Evolutionary conservation across 2,329 filamentous ascomycete species (phyloP), one percentile per base, ranked within the genome.

Genomic region (Apiospora sp.): DNA sequence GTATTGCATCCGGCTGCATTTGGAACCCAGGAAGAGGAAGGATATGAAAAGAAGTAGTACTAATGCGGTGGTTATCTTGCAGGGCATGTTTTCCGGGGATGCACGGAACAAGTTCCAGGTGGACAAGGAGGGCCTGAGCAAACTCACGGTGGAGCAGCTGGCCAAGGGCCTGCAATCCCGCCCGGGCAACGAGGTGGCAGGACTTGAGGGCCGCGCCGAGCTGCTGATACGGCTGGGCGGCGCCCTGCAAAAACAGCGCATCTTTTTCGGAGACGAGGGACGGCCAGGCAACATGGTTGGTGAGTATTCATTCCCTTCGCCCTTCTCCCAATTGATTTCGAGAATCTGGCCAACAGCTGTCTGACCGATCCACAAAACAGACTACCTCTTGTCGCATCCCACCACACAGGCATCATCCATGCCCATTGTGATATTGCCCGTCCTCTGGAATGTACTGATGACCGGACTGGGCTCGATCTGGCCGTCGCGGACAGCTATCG

Each of bases 231-330:
- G 92, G 69, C 87, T 99, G 1, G 91, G 91, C 16, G 88, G 92
- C 75, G 95, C 96, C 6, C 84, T 99, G 71, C 85, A 87, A 3
- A 89, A 92, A 75, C 95, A 96, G 80, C 87, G 90, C 73, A 92
- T 96, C 69, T 92, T 94, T 77, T 99, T 98, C 82, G 96, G 96
- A 34, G 87, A 89, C 1, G 91, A 95, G 79, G 93, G 92, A 70
- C 89, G 96, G 72, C 96, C 96, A 14, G 96, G 96, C 77, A 97
- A 98, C 81, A 95, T 99, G 91, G 91, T 98, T 74, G 94, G 94
- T 96, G 87, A 78, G 89, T 81, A 24, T 7, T 64, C 46, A 8
- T 43, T 19, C 27, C 27, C 27, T 30, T 30, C 27, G 27, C 27
- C 27, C 27, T 30, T 58, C 2, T 43, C 37, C 46, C 3, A 16